Evolutionary conservation across 169 alveolate genomes (phyloP).

Genomic region (Sarcocystis neurona): DNA sequence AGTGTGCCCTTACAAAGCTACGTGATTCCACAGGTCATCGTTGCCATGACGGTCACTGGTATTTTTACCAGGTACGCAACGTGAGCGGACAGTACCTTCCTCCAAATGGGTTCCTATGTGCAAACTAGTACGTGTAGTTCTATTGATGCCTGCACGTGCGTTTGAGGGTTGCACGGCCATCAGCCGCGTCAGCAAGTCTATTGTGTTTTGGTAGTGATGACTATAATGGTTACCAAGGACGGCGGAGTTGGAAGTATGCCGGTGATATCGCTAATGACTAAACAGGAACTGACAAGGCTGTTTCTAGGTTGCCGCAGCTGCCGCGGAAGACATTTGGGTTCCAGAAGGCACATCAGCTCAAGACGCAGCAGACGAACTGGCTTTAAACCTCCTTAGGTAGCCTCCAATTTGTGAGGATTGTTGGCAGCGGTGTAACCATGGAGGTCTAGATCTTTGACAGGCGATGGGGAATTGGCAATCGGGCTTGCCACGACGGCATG

Average conservation of each 20-base stretch:
- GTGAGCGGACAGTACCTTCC: too few relatives aligned
- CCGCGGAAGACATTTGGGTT: background rate
- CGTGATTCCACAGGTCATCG: background rate
- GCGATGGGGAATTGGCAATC: constrained; percentile 28
- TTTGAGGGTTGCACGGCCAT: background rate
- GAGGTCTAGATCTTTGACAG: background rate
- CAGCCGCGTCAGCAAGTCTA: background rate
- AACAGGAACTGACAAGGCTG: background rate
- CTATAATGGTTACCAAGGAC: background rate
- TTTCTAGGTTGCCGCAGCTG: constrained; percentile 10
- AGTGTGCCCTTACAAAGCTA: background rate
- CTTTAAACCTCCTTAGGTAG: background rate
- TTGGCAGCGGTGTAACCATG: background rate
- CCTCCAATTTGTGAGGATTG: background rate
- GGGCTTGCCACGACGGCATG: constrained; percentile 19
- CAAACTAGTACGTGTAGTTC: too few relatives aligned
- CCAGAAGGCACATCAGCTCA: background rate
- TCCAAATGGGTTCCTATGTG: too few relatives aligned
- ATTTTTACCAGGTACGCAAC: background rate
- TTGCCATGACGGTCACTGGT: background rate
- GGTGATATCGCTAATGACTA: background rate
- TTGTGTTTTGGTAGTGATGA: background rate
- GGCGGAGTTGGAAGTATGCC: background rate
- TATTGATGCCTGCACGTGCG: too few relatives aligned
- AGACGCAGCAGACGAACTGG: constrained; percentile 20